Conservation (phyloP, 371 early-diverging fungal genomes). For the Mortierella sp. region DNA sequence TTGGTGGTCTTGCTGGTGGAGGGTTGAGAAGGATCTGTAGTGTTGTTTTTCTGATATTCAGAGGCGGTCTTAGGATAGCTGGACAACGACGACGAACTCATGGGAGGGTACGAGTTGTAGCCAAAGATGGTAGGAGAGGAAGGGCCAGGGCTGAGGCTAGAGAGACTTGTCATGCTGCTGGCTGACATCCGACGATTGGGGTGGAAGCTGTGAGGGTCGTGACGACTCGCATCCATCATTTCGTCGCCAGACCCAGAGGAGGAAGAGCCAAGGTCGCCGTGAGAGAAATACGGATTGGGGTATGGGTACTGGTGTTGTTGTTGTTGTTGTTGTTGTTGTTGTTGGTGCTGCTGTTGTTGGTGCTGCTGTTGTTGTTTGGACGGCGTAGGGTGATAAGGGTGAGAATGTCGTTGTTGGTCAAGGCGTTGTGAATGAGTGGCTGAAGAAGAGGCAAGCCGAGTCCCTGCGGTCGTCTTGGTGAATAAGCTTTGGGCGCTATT, state of each 20-base stretch:
- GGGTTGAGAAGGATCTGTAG: not conserved
- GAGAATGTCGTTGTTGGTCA: not conserved
- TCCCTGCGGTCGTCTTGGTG: slow-evolving; percentile 2
- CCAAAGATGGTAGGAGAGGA: slow-evolving; percentile 19
- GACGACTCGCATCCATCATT: not conserved
- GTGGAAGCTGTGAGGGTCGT: not conserved
- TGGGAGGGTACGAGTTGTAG: not conserved
- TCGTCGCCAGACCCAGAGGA: slow-evolving; percentile 23
- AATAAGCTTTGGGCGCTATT: slow-evolving; percentile 23
- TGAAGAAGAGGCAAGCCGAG: not conserved
- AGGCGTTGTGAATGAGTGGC: not conserved
- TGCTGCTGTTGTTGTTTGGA: slow-evolving; percentile 6
- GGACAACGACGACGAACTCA: not conserved
- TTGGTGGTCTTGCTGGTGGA: not conserved
- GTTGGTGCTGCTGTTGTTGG: slow-evolving; percentile 13
- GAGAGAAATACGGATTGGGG: not conserved
- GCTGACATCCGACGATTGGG: slow-evolving; percentile 25
- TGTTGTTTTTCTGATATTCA: not conserved
- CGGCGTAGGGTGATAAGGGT: not conserved
- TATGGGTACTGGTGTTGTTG: not conserved
- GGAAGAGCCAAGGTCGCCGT: not conserved
- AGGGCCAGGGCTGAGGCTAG: slow-evolving; percentile 19
- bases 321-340: not conserved
- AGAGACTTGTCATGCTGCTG: slow-evolving; percentile 25
- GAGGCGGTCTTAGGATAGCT: not conserved